These are phyloP conservation scores for Zymoseptoria tritici DNA, from an alignment of 2,329 filamentous ascomycete genomes.

Conservation along the genomic window DNA sequence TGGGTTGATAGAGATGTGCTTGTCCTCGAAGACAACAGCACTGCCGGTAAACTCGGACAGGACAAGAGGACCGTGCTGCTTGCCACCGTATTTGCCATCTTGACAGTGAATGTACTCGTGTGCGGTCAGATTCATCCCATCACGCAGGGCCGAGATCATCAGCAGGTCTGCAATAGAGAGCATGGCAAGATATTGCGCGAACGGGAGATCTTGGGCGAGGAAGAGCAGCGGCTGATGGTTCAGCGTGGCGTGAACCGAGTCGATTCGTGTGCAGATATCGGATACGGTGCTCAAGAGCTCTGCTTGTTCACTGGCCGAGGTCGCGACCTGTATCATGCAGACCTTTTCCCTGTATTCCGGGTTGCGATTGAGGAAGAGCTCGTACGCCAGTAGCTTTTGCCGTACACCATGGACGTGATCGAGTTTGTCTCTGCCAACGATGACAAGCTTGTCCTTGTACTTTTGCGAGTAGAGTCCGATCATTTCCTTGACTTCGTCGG, in stretches of 20 bases:
- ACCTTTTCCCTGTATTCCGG: constrained; percentile 82
- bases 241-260: constrained; percentile 82
- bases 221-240: constrained; percentile 91
- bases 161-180: constrained; percentile 83
- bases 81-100: constrained; percentile 64
- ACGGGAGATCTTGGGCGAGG: constrained; percentile 88
- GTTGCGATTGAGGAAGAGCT: constrained; percentile 89
- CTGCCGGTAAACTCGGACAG: constrained; percentile 94
- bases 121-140: constrained; percentile 94
- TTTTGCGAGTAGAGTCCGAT: constrained; percentile 71
- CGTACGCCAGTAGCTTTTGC: constrained; percentile 86
- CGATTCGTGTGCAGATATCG: constrained; percentile 90
- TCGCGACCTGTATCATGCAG: constrained; percentile 87
- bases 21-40: constrained; percentile 71
- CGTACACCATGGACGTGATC: constrained; percentile 87
- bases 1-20: constrained; percentile 81
- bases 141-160: constrained; percentile 90
- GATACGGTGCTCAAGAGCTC: constrained; percentile 84
- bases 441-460: constrained; percentile 81
- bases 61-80: constrained; percentile 82
- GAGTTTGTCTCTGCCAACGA: constrained; percentile 89
- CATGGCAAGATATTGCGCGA: constrained; percentile 85
- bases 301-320: constrained; percentile 79
- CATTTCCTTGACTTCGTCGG: constrained; percentile 69
- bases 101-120: constrained; percentile 94